Percentiles rank a stretch among this genome's conserved stretches.
These are phyloP conservation scores for Carex myosuroides DNA, from an alignment of 176 grass and related monocot species.

Conservation along the genomic window DNA sequence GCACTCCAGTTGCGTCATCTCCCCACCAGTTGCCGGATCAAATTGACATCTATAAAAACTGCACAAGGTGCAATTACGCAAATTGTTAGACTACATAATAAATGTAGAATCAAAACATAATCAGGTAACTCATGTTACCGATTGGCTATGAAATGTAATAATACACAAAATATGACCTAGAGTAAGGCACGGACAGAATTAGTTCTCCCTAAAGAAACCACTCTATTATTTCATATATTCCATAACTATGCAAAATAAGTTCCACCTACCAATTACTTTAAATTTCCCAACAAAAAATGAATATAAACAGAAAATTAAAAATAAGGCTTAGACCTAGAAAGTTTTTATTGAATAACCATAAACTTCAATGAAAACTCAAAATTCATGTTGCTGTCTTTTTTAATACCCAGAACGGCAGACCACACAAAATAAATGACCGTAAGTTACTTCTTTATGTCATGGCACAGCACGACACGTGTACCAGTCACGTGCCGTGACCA, in stretches of 20 bases:
- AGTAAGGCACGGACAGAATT: background rate
- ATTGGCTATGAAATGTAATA: background rate
- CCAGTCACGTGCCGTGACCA: too few relatives aligned
- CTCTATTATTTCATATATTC: background rate
- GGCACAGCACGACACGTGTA: too few relatives aligned
- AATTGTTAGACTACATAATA: background rate
- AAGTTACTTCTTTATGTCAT: background rate
- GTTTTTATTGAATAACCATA: background rate
- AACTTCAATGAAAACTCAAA: background rate
- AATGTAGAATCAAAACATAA: background rate
- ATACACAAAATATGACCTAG: background rate
- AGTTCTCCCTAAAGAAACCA: background rate
- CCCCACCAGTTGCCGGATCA: conserved; percentile 34
- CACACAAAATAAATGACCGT: background rate
- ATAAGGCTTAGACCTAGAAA: background rate
- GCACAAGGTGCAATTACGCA: conserved; percentile 12
- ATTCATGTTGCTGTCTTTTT: background rate
- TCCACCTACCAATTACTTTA: background rate
- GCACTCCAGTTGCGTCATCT: conserved; percentile 54
- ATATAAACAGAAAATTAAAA: background rate
- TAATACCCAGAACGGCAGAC: background rate
- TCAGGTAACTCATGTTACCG: background rate
- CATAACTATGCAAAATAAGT: background rate
- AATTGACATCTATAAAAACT: conserved; percentile 89
- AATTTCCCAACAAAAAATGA: background rate